A percentile compares a stretch with the other conserved stretches of the same genome.
These are phyloP conservation scores for Torulaspora gathmanii DNA, from an alignment of 805 yeast genomes.

Conservation along the genomic window DNA sequence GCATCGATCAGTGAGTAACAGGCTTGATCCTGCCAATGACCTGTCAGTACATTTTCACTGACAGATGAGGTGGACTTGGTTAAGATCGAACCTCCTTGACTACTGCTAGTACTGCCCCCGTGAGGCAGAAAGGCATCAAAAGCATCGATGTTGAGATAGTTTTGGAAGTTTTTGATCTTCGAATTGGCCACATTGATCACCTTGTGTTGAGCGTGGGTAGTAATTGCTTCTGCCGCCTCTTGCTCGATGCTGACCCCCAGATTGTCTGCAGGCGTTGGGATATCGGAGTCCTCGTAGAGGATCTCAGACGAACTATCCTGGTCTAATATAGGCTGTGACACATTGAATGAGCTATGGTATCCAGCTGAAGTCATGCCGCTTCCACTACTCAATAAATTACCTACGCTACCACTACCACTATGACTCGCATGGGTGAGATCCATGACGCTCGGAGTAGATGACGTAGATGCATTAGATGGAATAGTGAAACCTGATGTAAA, in stretches of 20 bases:
- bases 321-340: slow-evolving; percentile 7
- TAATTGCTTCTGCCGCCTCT: slow-evolving; percentile 1
- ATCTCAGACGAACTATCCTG: slow-evolving; percentile 13
- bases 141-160: slow-evolving; percentile 8
- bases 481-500: slow-evolving; percentile 16
- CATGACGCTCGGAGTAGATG: slow-evolving; percentile 23
- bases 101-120: slow-evolving; percentile 23
- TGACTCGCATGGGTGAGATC: slow-evolving; percentile 12
- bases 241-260: slow-evolving; percentile 18
- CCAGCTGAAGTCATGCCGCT: slow-evolving; percentile 5
- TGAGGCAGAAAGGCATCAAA: slow-evolving; percentile 13
- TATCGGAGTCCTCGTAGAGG: slow-evolving; percentile 14
- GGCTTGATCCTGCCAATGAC: slow-evolving; percentile 13
- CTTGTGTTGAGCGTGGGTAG: neutral
- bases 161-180: slow-evolving; percentile 1
- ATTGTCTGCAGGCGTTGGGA: slow-evolving; percentile 17
- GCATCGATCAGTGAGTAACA: slow-evolving; percentile 8
- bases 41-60: slow-evolving; percentile 10
- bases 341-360: slow-evolving; percentile 6
- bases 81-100: slow-evolving; percentile 25
- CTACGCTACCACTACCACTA: slow-evolving; percentile 5
- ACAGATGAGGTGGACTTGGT: slow-evolving; percentile 25
- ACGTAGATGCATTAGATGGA: slow-evolving; percentile 20
- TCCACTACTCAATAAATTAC: slow-evolving; percentile 2
- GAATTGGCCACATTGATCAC: neutral